Percentiles rank a stretch among this genome's conserved stretches.
Evolutionary conservation across 495 filamentous ascomycete genomes (phyloP).

Genomic region (Podospora pseudoanserina): DNA sequence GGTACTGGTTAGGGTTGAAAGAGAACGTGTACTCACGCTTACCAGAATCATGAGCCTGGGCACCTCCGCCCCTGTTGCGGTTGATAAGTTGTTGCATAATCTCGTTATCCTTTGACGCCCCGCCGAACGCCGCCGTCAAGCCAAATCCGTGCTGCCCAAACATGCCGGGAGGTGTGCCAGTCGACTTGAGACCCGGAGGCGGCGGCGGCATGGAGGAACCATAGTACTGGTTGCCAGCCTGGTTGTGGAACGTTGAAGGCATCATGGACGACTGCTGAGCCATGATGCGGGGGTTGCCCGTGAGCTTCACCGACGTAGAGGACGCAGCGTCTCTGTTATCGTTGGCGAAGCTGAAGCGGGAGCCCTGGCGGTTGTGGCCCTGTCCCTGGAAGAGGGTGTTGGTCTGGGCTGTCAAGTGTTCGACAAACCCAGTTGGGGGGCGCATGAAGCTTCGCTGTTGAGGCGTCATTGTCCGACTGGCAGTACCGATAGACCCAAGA

Average conservation of each 20-base stretch:
- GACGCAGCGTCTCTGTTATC: slow-evolving; percentile 54
- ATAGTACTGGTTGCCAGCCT: slow-evolving; percentile 60
- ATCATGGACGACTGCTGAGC: slow-evolving; percentile 88
- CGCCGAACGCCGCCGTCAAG: slow-evolving; percentile 48
- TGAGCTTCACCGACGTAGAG: slow-evolving; percentile 72
- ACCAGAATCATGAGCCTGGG: slow-evolving; percentile 70
- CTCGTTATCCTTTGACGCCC: slow-evolving; percentile 61
- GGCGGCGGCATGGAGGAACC: slow-evolving; percentile 75
- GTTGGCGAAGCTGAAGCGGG: slow-evolving; percentile 84
- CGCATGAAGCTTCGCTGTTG: slow-evolving; percentile 70
- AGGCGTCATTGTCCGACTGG: slow-evolving; percentile 71
- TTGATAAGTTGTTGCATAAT: slow-evolving; percentile 79
- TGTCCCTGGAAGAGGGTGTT: slow-evolving; percentile 63
- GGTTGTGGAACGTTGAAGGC: slow-evolving; percentile 64
- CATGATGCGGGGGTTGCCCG: slow-evolving; percentile 78
- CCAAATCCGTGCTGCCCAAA: slow-evolving; percentile 74
- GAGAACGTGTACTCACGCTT: slow-evolving; percentile 94
- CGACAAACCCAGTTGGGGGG: slow-evolving; percentile 56
- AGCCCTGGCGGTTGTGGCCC: slow-evolving; percentile 79
- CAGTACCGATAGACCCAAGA: slow-evolving; percentile 43
- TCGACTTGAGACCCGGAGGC: slow-evolving; percentile 91
- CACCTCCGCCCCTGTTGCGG: slow-evolving; percentile 55
- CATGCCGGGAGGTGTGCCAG: slow-evolving; percentile 83
- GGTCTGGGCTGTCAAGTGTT: slow-evolving; percentile 48
- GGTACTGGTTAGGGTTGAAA: slow-evolving; percentile 72